Evolutionary conservation across 2,329 filamentous ascomycete species (phyloP), one percentile per base, ranked within the genome.

Genomic region (Sclerotinia subarctica): DNA sequence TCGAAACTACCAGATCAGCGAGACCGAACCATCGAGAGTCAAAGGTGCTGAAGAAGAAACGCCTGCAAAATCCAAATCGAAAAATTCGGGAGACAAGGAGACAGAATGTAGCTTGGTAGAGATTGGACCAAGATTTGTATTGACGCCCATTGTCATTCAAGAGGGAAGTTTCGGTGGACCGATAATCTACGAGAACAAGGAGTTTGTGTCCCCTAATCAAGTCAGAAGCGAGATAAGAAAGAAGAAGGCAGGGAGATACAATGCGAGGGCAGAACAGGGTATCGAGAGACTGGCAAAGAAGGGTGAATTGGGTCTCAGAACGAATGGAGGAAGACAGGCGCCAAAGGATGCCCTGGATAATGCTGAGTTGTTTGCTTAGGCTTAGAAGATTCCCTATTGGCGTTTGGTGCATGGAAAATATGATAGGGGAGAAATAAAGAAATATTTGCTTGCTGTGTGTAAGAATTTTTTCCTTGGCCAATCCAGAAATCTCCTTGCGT

Each of bases 111-210:
- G 85, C 69, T 84, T 99, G 32, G 88, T 97, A 1, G 95, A 99
- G 80, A 96, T 99, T 70, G 95, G 95, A 0, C 95, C 95, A 0
- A 87, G 95, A 57, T 94, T 97, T 74, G 93, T 97, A 42, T 83
- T 97, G 63, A 97, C 93, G 35, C 94, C 95, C 0, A 97, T 97
- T 72, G 89, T 98, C 68, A 97, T 98, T 73, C 88, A 96, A 74
- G 95, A 99, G 78, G 93, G 93, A 54, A 94, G 91, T 70, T 98
- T 99, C 74, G 94, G 94, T 66, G 95, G 95, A 0, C 94, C 95
- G 3, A 93, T 98, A 72, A 96, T 99, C 77, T 99, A 96, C 81
- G 93, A 98, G 83, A 98, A 98, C 83, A 95, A 93, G 84, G 90
- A 97, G 79, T 99, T 97, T 76, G 92, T 99, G 66, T 95, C 91